phyloP scores from a whole-genome alignment of 2,329 filamentous ascomycete species.

The Colletotrichum noveboracense region DNA sequence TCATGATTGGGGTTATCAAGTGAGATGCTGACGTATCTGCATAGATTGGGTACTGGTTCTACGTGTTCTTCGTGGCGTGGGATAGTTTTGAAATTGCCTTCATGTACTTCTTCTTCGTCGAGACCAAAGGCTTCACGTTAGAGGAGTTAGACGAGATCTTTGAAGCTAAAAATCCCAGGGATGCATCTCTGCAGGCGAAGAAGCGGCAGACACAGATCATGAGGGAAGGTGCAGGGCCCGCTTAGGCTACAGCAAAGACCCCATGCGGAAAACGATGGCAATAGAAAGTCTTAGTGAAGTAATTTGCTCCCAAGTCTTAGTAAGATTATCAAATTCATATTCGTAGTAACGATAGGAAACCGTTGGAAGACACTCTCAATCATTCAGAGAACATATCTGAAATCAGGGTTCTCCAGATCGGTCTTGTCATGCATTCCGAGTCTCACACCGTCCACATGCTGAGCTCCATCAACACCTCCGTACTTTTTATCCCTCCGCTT shows the following conservation, averaged over 20 bases:
- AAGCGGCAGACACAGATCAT: slow-evolving; percentile 37
- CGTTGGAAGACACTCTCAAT: background rate
- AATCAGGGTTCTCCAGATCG: slow-evolving; percentile 29
- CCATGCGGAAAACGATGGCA: background rate
- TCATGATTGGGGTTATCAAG: background rate
- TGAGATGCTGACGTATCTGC: background rate
- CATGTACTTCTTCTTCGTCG: slow-evolving; percentile 34
- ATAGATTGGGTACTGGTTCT: slow-evolving; percentile 40
- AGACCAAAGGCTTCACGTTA: slow-evolving; percentile 58
- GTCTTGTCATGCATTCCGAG: slow-evolving; percentile 30
- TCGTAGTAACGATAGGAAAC: fast-evolving
- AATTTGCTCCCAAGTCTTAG: background rate
- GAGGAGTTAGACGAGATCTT: slow-evolving; percentile 63
- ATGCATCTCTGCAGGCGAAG: slow-evolving; percentile 36
- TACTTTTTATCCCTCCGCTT: background rate
- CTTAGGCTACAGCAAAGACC: background rate
- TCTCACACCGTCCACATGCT: slow-evolving; percentile 20
- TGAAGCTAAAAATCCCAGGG: slow-evolving; percentile 39
- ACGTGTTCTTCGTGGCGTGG: slow-evolving; percentile 41
- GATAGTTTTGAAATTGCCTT: slow-evolving; percentile 35
- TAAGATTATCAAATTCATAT: fast-evolving
- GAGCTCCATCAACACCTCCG: background rate
- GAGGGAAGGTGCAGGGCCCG: background rate
- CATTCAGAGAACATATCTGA: slow-evolving; percentile 25
- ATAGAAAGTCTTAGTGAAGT: background rate